Evolutionary conservation across 2,329 filamentous ascomycete genomes (phyloP), one percentile per base, ranked within the genome.

Genomic region (Akanthomyces muscarius): DNA sequence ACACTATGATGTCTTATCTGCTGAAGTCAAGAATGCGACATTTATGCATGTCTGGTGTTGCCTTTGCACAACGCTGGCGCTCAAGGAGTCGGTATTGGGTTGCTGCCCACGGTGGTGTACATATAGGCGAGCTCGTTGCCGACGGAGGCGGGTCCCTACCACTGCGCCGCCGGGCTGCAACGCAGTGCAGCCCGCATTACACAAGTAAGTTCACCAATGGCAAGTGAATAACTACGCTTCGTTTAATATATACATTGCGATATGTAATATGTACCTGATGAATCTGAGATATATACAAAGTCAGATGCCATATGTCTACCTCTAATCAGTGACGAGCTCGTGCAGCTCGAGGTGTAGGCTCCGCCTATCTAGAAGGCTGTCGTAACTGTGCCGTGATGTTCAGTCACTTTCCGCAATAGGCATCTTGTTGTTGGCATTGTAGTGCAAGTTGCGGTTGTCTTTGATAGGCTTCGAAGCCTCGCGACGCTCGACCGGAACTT

Each of bases 241-340:
- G 55, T 25, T 50, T 2, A 25, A n/a, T 33, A 60, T 60, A 44
- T 60, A 60, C 42, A 61, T 28, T 48, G 30, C 21, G 13, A 61
- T 47, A 48, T 48, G 30, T 45, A 55, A 55, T 61, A 61, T 61
- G 50, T 61, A 48, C 59, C n/a, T 28, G 23, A 33, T 21, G 21
- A 38, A 54, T 48, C 13, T 38, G 14, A 44, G 4, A 50, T 30
- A 53, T 61, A 38, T 42, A 61, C 41, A 33, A 41, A 38, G 14
- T 59, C 1, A 28, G 47, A 61, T 38, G n/a, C 28, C 30, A 41
- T 28, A 18, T 18, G 25, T 2, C 38, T 52, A 48, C 5, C 18
- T n/a, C 11, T 23, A 10, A 30, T 51, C 30, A 50, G 38, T 21
- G 16, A 11, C 33, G 33, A 21, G 16, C 10, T 16, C 6, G 4